Evolutionary conservation across 352 stramenopile species (phyloP), one percentile per base, ranked within the genome.

Genomic region (Globisporangium canariense): DNA sequence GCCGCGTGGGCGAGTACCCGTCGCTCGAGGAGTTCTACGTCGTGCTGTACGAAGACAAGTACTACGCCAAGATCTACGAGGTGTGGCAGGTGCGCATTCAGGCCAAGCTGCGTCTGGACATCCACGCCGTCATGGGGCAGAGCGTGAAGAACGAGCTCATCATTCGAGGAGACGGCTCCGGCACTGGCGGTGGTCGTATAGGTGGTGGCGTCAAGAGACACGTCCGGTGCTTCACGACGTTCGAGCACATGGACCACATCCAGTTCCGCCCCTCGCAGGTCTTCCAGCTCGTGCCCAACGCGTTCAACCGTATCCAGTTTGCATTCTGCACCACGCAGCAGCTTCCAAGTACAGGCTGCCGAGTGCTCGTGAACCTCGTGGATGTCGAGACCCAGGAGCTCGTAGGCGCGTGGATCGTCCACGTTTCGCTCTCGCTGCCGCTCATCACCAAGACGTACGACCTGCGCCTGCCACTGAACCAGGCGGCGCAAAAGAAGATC

Each of bases 361-460:
- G 75, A 25, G 76, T 97, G 38, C 75, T 94, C 1, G 74, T 94
- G 43, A 80, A 96, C 64, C 80, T 98, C 5, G 91, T 98, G 18
- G 94, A 98, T 64, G 71, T 95, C 0, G 90, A 97, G 63, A 92
- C 74, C 3, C 79, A 85, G 36, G 90, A 98, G 52, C 79, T 98
- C 8, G 84, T 98, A 4, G 88, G 81, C 9, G 80, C 89, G 5
- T 98, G 94, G 94, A 78, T 96, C 34, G 66, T 97, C 4, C 79
- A 86, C 64, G 78, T 95, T 20, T 89, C 87, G 22, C 62, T 93
- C 9, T 66, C 75, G 8, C 67, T 84, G 36, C 94, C 94, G 11
- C 61, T 81, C 2, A 89, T 98, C 60, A 97, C 89, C 49, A 98
- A 98, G 69, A 93, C 88, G 56, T 98, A 97, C 73, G 93, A 96